Percentiles rank a stretch among this genome's conserved stretches.
phyloP scores from a whole-genome alignment of 148 eudicot genomes.

The Vaccinium darrowii region DNA sequence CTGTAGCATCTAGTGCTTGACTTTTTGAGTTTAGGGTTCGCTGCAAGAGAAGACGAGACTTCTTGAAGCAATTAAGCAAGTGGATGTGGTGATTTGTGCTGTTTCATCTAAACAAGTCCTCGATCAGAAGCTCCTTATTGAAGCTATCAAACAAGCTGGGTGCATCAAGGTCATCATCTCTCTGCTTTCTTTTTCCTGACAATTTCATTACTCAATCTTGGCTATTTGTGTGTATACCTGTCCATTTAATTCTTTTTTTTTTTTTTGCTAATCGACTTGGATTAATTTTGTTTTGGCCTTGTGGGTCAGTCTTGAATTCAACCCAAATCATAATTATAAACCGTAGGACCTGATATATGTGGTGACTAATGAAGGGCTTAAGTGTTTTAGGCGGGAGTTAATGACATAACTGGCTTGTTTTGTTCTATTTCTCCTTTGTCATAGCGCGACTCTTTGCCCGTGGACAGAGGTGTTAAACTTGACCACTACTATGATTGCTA shows the following conservation, averaged over 20 bases:
- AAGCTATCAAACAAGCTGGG: slow-evolving; percentile 62
- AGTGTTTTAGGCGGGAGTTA: background rate
- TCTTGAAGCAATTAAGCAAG: slow-evolving; percentile 66
- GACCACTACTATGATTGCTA: background rate
- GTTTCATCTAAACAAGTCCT: slow-evolving; percentile 54
- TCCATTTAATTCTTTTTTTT: background rate
- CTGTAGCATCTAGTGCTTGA: background rate
- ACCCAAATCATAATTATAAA: background rate
- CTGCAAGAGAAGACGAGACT: slow-evolving; percentile 62
- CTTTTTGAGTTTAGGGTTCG: slow-evolving; percentile 51
- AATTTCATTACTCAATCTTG: background rate
- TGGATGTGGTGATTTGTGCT: slow-evolving; percentile 77
- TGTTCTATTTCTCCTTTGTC: background rate
- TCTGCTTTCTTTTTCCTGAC: background rate
- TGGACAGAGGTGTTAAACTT: background rate
- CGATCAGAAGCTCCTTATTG: slow-evolving; percentile 60
- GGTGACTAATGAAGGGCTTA: background rate
- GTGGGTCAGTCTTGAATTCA: background rate
- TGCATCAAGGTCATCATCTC: slow-evolving; percentile 55
- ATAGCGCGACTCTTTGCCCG: background rate
- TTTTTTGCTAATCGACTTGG: background rate
- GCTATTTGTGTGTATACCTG: background rate
- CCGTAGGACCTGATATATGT: background rate
- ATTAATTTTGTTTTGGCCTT: background rate
- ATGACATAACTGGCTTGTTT: background rate